These are phyloP conservation scores for Colletotrichum endophyticum DNA, from an alignment of 2,329 filamentous ascomycete genomes.

Conservation along the genomic window DNA sequence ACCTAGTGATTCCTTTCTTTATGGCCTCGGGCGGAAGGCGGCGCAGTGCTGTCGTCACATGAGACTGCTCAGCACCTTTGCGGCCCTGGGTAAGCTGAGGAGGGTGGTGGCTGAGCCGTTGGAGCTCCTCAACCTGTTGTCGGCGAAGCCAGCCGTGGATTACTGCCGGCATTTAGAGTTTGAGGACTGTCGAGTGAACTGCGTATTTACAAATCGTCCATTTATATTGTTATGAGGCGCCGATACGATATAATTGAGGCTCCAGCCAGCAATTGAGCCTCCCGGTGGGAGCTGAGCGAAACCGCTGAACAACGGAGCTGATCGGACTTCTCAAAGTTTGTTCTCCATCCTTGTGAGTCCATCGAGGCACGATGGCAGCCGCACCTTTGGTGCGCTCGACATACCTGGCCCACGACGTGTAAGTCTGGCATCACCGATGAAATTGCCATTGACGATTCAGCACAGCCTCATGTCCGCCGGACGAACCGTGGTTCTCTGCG, in stretches of 20 bases:
- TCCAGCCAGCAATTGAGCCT: neutral
- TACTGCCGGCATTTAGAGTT: neutral
- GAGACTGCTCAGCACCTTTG: neutral
- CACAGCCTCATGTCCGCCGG: neutral
- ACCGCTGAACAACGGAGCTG: neutral
- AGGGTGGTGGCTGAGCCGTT: neutral
- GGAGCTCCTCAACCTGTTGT: neutral
- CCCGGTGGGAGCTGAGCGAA: neutral
- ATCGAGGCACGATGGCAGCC: neutral
- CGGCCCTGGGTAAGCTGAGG: neutral
- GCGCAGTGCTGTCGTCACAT: neutral
- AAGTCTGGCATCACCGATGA: neutral
- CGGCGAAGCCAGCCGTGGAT: neutral
- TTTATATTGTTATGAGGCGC: neutral
- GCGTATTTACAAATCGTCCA: neutral
- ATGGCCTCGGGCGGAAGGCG: neutral
- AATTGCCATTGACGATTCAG: neutral
- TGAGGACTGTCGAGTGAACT: neutral
- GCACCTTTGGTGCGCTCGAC: neutral
- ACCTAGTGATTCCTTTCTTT: neutral
- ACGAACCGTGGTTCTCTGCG: neutral
- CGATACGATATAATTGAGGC: neutral
- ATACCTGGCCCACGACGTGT: neutral
- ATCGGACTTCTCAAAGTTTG: too few species aligned
- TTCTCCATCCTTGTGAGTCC: neutral